These are phyloP conservation scores for Cutaneotrichosporon sp. DNA, from an alignment of 1,284 basidiomycete genomes.

Conservation along the genomic window DNA sequence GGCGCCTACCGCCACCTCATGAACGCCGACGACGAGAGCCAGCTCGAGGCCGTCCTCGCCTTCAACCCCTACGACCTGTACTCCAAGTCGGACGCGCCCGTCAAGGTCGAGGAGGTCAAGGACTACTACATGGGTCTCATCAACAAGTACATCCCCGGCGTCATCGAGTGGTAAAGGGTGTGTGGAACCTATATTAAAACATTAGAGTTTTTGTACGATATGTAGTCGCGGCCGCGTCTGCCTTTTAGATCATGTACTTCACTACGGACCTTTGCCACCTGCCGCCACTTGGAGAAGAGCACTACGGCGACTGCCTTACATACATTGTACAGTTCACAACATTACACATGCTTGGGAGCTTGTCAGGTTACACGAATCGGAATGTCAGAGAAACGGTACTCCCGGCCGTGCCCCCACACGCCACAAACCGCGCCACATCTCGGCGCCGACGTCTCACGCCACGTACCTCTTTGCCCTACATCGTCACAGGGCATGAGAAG, in stretches of 20 bases:
- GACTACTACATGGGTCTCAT: slow-evolving; percentile 67
- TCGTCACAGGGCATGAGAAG: background rate
- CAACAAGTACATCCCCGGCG: slow-evolving; percentile 75
- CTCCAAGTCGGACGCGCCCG: slow-evolving; percentile 73
- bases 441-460: background rate
- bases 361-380: too few species aligned
- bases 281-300: too few species aligned
- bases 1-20: slow-evolving; percentile 76
- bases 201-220: background rate
- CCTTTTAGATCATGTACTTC: background rate
- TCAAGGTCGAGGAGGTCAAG: slow-evolving; percentile 63
- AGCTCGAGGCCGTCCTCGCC: slow-evolving; percentile 43
- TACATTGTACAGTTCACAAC: background rate
- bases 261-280: background rate
- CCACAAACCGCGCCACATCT: background rate
- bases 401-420: too few species aligned
- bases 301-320: background rate
- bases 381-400: too few species aligned
- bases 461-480: too few species aligned
- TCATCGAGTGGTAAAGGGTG: slow-evolving; percentile 68
- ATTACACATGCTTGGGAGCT: background rate
- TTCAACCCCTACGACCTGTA: slow-evolving; percentile 72
- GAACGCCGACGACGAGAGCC: slow-evolving; percentile 58
- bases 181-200: background rate
- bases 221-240: background rate